Base-by-base conservation (phyloP, 139 green algal genomes). In the Marvania coccoides region DNA sequence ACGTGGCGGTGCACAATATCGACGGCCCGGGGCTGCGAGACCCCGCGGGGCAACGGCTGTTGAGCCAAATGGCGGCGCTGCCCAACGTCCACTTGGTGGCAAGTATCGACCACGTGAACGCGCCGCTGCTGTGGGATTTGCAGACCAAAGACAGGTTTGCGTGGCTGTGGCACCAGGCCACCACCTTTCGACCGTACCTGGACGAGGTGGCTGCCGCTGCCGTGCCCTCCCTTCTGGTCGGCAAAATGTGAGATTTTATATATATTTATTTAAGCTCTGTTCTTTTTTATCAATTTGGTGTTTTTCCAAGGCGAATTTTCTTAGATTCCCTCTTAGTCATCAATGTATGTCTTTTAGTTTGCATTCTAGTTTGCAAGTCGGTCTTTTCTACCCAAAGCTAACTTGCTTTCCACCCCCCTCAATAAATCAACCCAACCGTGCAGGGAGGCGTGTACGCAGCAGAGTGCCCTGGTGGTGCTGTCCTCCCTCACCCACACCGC, bases 1-100 rank as follows among this genome's bases (percentile, higher is more conserved):
- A 91, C 54, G 57, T 97, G 3, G 35, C 94, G 2, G 33, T 97
- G 9, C 84, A 97, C 79, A 93, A 88, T 80, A 87, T 97, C 8
- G 90, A 97, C 47, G 90, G 89, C 0, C 81, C 83, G 46, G 78
- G 79, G 83, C 63, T 93, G 55, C 68, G 83, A 2, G 65, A 38
- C 12, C 30, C 51, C 6, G 68, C 81, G 7, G 63, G 77, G 13
- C 89, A 96, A 71, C 59, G 66, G 14, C 47, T 84, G 65, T 77
- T 97, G 6, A 80, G 70, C 28, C 51, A 83, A 47, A 61, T 97
- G 59, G 75, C 89, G 0, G 62, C 65, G 3, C 86, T 85, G 58
- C 67, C 74, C 4, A 71, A 74, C 28, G 53, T 96, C 3, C 78
- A 76, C 58, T 61, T 97, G 35, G 45, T 87, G 2, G 91, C 91